Evolutionary conservation across 352 stramenopile species (phyloP).

Genomic region (Globisporangium solare): DNA sequence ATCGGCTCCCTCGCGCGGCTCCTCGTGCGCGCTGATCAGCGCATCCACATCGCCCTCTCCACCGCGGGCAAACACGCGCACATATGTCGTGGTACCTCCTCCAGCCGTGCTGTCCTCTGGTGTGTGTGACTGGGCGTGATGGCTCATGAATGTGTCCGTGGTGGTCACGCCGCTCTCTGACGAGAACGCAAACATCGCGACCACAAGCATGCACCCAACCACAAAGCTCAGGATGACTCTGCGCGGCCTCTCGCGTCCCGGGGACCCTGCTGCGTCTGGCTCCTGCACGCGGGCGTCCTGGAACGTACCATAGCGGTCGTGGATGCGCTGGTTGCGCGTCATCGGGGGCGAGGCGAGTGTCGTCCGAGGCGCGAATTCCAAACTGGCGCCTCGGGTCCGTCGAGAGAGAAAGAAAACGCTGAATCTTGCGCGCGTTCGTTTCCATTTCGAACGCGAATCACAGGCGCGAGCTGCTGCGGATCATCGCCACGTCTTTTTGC

Average conservation of each 20-base stretch:
- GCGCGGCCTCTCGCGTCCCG: neutral
- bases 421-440: no score
- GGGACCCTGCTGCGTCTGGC: neutral
- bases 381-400: no score
- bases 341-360: neutral
- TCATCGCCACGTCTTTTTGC: no score
- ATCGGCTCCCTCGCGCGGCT: conserved; percentile 7
- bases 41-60: neutral
- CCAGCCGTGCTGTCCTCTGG: neutral
- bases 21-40: conserved; percentile 2
- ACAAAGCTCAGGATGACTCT: conserved; percentile 1
- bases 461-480: no score
- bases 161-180: neutral
- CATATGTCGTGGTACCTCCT: neutral
- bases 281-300: conserved; percentile 3
- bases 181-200: conserved; percentile 8
- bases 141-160: neutral
- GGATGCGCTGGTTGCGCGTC: no score
- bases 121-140: neutral
- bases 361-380: neutral
- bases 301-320: conserved; percentile 24
- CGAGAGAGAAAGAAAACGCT: no score
- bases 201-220: conserved; percentile 6
- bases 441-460: no score
- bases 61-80: conserved; percentile 7